Evolutionary conservation across 441 rosid species (phyloP).

Genomic region (Capsella rubella): DNA sequence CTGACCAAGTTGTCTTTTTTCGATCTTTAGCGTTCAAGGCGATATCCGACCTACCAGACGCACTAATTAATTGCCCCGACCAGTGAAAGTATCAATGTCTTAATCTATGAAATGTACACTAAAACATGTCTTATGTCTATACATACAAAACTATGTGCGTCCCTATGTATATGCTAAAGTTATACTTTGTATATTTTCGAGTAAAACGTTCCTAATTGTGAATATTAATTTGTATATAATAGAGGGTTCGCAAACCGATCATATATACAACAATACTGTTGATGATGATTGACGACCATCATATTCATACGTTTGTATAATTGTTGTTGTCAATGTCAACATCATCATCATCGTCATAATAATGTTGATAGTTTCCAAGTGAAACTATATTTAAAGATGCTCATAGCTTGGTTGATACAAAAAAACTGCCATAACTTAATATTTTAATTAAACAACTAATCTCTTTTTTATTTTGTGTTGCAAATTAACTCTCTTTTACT

Average conservation of each 20-base stretch:
- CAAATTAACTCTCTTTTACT: no score
- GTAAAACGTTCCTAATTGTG: neutral
- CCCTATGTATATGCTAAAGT: slow-evolving; percentile 13
- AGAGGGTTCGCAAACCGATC: slow-evolving; percentile 1
- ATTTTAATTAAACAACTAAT: neutral
- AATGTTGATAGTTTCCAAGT: neutral
- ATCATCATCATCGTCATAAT: slow-evolving; percentile 30
- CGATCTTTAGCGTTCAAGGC: neutral
- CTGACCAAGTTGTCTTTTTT: neutral
- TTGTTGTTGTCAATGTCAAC: slow-evolving; percentile 22
- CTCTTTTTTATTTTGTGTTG: slow-evolving; percentile 8
- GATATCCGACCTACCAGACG: slow-evolving; percentile 37
- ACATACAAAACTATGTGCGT: neutral
- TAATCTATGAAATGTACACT: slow-evolving; percentile 26
- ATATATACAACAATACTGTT: slow-evolving; percentile 27
- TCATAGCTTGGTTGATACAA: neutral
- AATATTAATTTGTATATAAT: neutral
- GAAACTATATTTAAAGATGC: neutral
- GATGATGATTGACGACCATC: slow-evolving; percentile 36
- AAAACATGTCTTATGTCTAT: neutral
- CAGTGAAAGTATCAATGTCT: slow-evolving; percentile 26
- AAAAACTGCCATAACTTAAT: neutral
- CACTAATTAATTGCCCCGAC: slow-evolving; percentile 4
- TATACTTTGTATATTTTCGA: neutral
- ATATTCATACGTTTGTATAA: slow-evolving; percentile 30